Conservation (phyloP, 179 eudicot species). For the Dionaea muscipula region DNA sequence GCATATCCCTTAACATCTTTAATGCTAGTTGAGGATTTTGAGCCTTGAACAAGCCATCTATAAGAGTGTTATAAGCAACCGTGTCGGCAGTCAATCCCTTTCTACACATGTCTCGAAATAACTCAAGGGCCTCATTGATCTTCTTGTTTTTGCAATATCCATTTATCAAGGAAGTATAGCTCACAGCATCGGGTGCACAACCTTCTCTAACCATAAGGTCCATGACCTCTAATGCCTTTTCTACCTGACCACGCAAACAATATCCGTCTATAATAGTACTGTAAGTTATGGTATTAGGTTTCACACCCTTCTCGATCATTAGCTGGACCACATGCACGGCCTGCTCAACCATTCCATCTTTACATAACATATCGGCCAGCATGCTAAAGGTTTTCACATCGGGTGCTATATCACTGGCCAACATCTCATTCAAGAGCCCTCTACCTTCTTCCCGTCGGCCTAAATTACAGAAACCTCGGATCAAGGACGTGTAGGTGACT, state of each 20-base stretch:
- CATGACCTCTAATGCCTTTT: conserved; percentile 2
- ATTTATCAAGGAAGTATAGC: neutral
- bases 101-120: neutral
- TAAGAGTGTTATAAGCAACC: neutral
- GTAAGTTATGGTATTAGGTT: conserved; percentile 2
- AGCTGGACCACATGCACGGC: neutral
- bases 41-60: neutral
- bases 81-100: neutral
- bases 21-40: too few species aligned
- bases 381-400: neutral
- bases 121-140: neutral
- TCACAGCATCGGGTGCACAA: conserved; percentile 2
- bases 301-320: conserved; percentile 8
- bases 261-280: conserved; percentile 9
- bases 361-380: conserved; percentile 2
- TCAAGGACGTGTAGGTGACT: conserved; percentile 14
- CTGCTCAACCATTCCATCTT: conserved; percentile 5
- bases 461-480: conserved; percentile 10
- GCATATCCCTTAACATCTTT: too few species aligned
- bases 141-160: neutral
- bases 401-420: neutral
- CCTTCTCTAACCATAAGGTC: conserved; percentile 2
- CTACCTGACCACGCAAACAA: conserved; percentile 4
- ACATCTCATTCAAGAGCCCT: neutral
- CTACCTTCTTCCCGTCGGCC: conserved; percentile 8